Percentiles rank a stretch among this genome's conserved stretches.
Conservation (phyloP, 179 eudicot genomes). For the Patellifolia procumbens region DNA sequence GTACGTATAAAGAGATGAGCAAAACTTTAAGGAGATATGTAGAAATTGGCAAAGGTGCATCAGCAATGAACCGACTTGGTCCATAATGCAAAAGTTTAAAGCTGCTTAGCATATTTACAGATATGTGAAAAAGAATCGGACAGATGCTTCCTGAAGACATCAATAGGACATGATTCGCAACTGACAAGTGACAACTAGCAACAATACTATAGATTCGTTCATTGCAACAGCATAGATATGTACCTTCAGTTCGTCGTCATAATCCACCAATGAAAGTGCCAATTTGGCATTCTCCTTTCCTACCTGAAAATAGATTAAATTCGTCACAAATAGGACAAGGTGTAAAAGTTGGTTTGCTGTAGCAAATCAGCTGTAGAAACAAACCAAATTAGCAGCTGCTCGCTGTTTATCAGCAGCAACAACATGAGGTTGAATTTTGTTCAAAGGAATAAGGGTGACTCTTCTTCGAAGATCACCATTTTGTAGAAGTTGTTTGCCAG, state of each 20-base stretch:
- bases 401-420: conserved; percentile 59
- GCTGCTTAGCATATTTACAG: neutral
- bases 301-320: conserved; percentile 49
- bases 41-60: neutral
- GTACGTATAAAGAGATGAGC: neutral
- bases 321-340: neutral
- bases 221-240: conserved; percentile 2
- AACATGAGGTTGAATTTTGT: conserved; percentile 80
- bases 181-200: conserved; percentile 14
- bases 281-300: conserved; percentile 90
- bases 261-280: conserved; percentile 87
- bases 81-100: neutral
- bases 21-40: neutral
- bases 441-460: conserved; percentile 86
- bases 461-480: conserved; percentile 84
- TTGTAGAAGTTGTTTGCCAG: conserved; percentile 86
- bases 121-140: neutral
- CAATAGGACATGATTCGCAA: neutral
- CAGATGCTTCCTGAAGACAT: neutral
- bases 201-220: neutral
- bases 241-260: conserved; percentile 85
- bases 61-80: neutral
- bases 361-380: conserved; percentile 16
- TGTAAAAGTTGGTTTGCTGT: neutral
- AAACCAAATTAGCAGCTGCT: conserved; percentile 73